Evolutionary conservation across 108 stramenopile species (phyloP), one percentile per base, ranked within the genome.

Genomic region (Nitzschia palea): DNA sequence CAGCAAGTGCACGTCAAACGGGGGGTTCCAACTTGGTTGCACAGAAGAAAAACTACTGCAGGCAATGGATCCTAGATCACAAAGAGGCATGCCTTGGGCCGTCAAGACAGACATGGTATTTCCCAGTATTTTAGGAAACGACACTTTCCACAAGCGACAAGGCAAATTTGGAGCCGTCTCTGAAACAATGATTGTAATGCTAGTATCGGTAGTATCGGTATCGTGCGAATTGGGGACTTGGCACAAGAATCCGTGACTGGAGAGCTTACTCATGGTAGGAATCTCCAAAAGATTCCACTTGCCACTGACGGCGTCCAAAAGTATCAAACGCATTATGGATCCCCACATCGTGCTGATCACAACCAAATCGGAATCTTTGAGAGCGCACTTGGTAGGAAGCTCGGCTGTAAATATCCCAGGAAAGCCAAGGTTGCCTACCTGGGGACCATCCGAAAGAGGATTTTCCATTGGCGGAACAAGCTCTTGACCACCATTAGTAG

Each of bases 341-440:
- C 90, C 87, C 87, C 87, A 92, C 56, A 84, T 68, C 48, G 80
- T 77, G 10, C 77, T 78, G 2, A 73, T 27, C 18, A 84, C 33
- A 8, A 92, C 61, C 18, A 65, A 63, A 61, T 83, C 67, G 0
- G 52, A 58, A 20, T n/a, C 23, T 31, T 28, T 44, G 25, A 54
- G 4, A 37, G 73, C 78, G 47, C 82, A 85, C 33, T 73, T 43
- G 18, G 64, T 48, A 20, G 86, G 86, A 35, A 92, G 59, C 62
- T 92, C 81, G 27, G 64, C 67, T 9, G 83, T 4, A 44, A 83
- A 92, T 0, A 92, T 59, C 3, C 90, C 90, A 14, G 90, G 90
- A 76, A 92, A 92, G 29, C 61, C 44, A 62, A 91, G 68, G 1
- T 73, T 77, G 9, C 28, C 18, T 20, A 48, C 18, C n/a, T 48